Percentiles rank a stretch among this genome's conserved stretches.
phyloP scores from a whole-genome alignment of 768 basidiomycete genomes.

The Pleurotus giganteus region DNA sequence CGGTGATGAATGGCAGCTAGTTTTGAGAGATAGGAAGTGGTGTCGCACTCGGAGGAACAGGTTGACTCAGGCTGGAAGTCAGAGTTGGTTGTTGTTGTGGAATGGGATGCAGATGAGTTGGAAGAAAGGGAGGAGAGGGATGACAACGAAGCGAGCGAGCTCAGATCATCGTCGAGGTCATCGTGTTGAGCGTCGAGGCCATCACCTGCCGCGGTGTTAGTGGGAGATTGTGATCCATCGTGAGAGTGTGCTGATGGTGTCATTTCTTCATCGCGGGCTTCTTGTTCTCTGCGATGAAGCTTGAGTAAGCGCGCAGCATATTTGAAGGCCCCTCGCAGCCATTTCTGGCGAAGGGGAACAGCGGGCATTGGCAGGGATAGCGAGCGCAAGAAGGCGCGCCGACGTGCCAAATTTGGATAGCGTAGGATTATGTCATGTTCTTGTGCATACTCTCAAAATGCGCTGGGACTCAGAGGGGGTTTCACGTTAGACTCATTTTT shows the following conservation, averaged over 20 bases:
- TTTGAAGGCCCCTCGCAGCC: background rate
- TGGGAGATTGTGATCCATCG: background rate
- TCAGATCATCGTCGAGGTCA: background rate
- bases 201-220: too few relatives aligned
- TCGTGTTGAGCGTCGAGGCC: too few relatives aligned
- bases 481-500: background rate
- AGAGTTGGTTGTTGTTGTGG: background rate
- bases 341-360: background rate
- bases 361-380: background rate
- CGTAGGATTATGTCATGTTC: background rate
- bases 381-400: background rate
- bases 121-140: background rate
- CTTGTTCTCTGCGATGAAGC: background rate
- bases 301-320: background rate
- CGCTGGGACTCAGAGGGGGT: background rate
- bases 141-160: background rate
- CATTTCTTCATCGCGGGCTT: background rate
- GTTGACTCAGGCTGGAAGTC: background rate
- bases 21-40: background rate
- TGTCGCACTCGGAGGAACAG: background rate
- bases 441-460: background rate
- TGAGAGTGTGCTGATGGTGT: background rate
- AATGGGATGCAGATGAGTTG: background rate
- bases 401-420: background rate
- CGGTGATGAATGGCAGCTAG: background rate